These are phyloP conservation scores for Cairneyella variabilis DNA, from an alignment of 495 filamentous ascomycete species.

Conservation along the genomic window DNA sequence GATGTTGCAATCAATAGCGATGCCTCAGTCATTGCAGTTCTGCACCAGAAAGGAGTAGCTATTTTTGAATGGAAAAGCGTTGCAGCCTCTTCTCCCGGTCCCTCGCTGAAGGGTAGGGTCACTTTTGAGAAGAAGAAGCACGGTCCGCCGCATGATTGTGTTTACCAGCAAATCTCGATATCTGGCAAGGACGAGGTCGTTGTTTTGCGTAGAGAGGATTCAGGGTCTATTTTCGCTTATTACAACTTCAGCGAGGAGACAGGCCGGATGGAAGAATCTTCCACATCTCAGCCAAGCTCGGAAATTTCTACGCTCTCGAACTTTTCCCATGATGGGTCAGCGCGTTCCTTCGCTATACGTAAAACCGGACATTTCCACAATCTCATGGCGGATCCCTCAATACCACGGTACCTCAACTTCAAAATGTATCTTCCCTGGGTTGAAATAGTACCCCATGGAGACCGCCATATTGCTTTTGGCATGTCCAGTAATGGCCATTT, in stretches of 20 bases:
- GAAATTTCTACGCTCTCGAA: conserved; percentile 8
- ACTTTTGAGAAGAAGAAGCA: conserved; percentile 40
- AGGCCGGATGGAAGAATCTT: conserved; percentile 17
- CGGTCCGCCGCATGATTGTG: no score
- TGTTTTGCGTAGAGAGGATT: conserved; percentile 1
- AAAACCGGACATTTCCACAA: conserved; percentile 18
- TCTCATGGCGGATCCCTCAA: conserved; percentile 2
- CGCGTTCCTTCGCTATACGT: conserved; percentile 17
- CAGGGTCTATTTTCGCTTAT: not conserved
- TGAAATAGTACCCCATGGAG: conserved; percentile 36
- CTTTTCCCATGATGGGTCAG: conserved; percentile 5
- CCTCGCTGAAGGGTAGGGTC: conserved; percentile 11
- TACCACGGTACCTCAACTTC: conserved; percentile 26
- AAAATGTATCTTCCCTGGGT: conserved; percentile 50
- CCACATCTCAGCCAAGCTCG: not conserved
- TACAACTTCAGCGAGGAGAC: conserved; percentile 20
- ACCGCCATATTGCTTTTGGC: conserved; percentile 48
- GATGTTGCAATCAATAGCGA: conserved; percentile 72
- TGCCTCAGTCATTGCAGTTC: conserved; percentile 64
- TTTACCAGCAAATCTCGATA: conserved; percentile 26
- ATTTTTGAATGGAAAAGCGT: conserved; percentile 62
- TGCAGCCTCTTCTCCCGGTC: conserved; percentile 39
- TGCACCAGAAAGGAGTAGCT: conserved; percentile 59
- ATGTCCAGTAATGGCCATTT: conserved; percentile 71
- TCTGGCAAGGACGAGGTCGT: conserved; percentile 7